Evolutionary conservation across 2,329 filamentous ascomycete genomes (phyloP).

Genomic region (Stagonosporopsis tanaceti): DNA sequence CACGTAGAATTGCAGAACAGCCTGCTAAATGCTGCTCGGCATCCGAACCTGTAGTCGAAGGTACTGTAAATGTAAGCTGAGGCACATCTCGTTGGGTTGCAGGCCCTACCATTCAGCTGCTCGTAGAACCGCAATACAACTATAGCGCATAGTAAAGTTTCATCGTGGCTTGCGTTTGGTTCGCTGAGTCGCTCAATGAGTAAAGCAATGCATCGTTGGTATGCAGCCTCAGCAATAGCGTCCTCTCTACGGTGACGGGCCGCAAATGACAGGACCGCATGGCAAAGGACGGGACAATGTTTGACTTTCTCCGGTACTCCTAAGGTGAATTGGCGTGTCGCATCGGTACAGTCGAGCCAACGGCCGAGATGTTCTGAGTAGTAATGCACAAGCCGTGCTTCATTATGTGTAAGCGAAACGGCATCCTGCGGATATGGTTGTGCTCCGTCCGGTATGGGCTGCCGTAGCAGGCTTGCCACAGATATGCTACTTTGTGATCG

Average conservation of each 20-base stretch:
- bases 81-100: neutral
- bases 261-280: conserved; percentile 41
- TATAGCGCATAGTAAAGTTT: conserved; percentile 41
- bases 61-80: conserved; percentile 27
- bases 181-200: conserved; percentile 41
- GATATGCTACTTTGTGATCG: conserved; percentile 12
- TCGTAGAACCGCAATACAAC: conserved; percentile 45
- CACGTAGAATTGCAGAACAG: conserved; percentile 41
- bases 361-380: conserved; percentile 42
- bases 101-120: conserved; percentile 37
- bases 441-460: conserved; percentile 12
- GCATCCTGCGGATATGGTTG: conserved; percentile 15
- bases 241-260: conserved; percentile 38
- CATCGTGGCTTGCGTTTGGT: conserved; percentile 37
- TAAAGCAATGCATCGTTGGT: conserved; percentile 41
- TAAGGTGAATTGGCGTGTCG: conserved; percentile 42
- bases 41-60: conserved; percentile 39
- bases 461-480: conserved; percentile 23
- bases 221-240: conserved; percentile 31
- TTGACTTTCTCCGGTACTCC: conserved; percentile 39
- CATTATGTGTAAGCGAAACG: conserved; percentile 28
- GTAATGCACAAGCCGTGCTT: conserved; percentile 40
- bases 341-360: conserved; percentile 45
- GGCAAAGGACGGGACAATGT: conserved; percentile 37
- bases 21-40: conserved; percentile 41